Evolutionary conservation across 805 yeast genomes (phyloP).

Genomic region (Cephaloascus fragrans): DNA sequence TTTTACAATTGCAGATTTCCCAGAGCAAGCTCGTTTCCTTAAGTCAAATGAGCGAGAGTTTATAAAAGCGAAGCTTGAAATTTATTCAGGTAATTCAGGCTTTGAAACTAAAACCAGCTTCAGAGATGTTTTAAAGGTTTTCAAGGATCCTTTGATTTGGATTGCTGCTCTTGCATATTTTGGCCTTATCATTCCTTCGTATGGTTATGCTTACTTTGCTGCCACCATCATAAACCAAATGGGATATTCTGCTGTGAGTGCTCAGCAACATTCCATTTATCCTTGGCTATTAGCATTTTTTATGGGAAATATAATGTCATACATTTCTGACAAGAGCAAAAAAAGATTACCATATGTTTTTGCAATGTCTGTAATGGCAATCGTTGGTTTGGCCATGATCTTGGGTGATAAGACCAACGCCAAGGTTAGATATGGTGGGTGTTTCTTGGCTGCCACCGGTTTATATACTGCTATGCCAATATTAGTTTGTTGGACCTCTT

Average conservation of each 20-base stretch:
- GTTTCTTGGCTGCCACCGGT: slow-evolving; percentile 51
- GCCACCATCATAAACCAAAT: slow-evolving; percentile 52
- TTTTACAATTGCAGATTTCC: slow-evolving; percentile 59
- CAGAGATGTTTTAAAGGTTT: slow-evolving; percentile 34
- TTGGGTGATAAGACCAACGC: slow-evolving; percentile 32
- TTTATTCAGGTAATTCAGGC: slow-evolving; percentile 41
- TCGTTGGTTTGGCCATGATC: slow-evolving; percentile 48
- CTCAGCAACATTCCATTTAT: slow-evolving; percentile 75
- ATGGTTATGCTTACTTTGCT: slow-evolving; percentile 68
- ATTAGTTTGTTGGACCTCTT: slow-evolving; percentile 56
- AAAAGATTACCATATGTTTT: slow-evolving; percentile 37
- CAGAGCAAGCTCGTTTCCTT: slow-evolving; percentile 53
- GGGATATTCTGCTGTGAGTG: slow-evolving; percentile 61
- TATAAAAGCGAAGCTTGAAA: slow-evolving; percentile 48
- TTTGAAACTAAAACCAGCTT: slow-evolving; percentile 36
- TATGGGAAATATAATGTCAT: slow-evolving; percentile 50
- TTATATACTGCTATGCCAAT: slow-evolving; percentile 59
- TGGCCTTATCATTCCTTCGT: slow-evolving; percentile 60
- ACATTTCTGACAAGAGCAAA: slow-evolving; percentile 45
- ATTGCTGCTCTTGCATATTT: slow-evolving; percentile 53
- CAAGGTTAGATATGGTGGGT: slow-evolving; percentile 45
- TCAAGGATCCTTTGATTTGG: slow-evolving; percentile 53
- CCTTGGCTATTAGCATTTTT: slow-evolving; percentile 81
- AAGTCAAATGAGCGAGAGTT: slow-evolving; percentile 41
- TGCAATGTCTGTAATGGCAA: slow-evolving; percentile 35